Percentiles rank a stretch among this genome's conserved stretches.
Conservation (phyloP, 352 stramenopile species). For the Pythium rishiriense region DNA sequence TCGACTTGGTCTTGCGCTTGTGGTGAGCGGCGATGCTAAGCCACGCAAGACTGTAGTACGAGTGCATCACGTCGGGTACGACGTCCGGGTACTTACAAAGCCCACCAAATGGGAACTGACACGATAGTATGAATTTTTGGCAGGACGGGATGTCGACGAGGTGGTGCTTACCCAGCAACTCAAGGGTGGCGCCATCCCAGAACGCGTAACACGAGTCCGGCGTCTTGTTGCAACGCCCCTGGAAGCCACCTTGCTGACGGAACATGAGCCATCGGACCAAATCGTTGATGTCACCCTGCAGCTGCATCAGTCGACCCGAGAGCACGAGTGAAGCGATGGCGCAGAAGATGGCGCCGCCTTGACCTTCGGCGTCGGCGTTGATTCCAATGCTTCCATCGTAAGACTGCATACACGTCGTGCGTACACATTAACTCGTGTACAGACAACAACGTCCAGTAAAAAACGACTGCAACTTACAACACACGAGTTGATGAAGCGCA, state of each 20-base stretch:
- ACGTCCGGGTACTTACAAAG: constrained; percentile 81
- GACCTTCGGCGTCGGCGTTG: constrained; percentile 56
- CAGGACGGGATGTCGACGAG: constrained; percentile 76
- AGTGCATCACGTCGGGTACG: constrained; percentile 90
- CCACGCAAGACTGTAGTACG: constrained; percentile 90
- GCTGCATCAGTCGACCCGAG: constrained; percentile 64
- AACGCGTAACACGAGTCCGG: constrained; percentile 92
- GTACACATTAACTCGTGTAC: background rate
- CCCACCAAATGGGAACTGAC: constrained; percentile 83
- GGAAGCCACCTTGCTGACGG: constrained; percentile 83
- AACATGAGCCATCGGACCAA: constrained; percentile 85
- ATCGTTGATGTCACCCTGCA: constrained; percentile 62
- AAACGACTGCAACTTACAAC: constrained; percentile 41
- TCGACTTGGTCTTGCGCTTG: constrained; percentile 15
- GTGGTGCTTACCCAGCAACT: constrained; percentile 73
- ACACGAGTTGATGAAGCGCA: constrained; percentile 83
- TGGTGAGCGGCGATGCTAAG: constrained; percentile 75
- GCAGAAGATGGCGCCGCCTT: constrained; percentile 75
- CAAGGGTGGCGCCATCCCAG: constrained; percentile 90
- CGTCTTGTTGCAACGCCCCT: constrained; percentile 90
- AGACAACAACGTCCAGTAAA: background rate
- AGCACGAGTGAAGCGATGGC: constrained; percentile 74
- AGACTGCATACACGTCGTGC: constrained; percentile 40
- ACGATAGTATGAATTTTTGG: constrained; percentile 79
- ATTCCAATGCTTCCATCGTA: constrained; percentile 87